Conservation (phyloP, 1,284 basidiomycete species). For the Cutaneotrichosporon sp. region DNA sequence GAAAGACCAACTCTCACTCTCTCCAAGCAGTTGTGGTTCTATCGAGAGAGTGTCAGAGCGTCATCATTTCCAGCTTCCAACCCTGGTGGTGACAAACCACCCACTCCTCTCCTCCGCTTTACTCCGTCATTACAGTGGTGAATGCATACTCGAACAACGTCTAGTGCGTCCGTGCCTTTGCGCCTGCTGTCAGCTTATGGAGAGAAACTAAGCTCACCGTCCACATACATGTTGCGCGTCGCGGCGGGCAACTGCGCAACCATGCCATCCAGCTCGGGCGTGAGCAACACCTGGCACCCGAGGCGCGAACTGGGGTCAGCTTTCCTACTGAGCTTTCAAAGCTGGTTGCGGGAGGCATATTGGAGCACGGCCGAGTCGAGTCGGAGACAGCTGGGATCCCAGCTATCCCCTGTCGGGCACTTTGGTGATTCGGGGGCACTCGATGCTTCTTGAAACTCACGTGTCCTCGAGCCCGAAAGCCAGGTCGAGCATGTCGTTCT, state of each 20-base stretch:
- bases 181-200: conserved; percentile 4
- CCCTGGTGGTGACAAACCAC: not conserved
- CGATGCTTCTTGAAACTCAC: conserved; percentile 54
- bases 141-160: conserved; percentile 8
- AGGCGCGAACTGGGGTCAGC: conserved; percentile 56
- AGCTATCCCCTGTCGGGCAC: no score
- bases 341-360: no score
- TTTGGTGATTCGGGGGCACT: no score
- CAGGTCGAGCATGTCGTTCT: conserved; percentile 98
- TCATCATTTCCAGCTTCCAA: not conserved
- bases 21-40: no score
- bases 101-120: not conserved
- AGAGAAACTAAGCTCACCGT: conserved; percentile 56
- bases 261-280: conserved; percentile 80
- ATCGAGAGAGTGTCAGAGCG: no score
- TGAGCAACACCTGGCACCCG: conserved; percentile 79
- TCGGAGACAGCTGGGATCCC: no score
- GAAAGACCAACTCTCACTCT: no score
- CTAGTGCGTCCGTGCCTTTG: conserved; percentile 18
- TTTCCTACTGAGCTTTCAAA: not conserved
- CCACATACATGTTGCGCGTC: conserved; percentile 96
- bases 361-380: no score
- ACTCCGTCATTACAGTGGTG: conserved; percentile 11
- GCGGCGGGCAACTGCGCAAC: conserved; percentile 83
- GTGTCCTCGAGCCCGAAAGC: conserved; percentile 97